Base-by-base conservation (phyloP, 1,139 yeast species). In the Candida buenavistaensis region DNA sequence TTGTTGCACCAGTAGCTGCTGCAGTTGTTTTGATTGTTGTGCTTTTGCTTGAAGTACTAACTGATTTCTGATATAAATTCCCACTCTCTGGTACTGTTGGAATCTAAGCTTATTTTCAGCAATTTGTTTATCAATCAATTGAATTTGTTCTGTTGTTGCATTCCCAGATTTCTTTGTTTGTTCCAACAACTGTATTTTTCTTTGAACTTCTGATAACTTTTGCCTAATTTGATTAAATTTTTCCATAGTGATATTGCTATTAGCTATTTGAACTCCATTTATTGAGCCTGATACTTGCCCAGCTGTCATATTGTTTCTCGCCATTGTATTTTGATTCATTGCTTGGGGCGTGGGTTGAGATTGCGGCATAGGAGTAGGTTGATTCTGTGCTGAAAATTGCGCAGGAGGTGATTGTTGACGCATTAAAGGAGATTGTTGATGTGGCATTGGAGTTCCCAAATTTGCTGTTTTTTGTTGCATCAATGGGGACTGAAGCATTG, bases 171-270 rank as follows among this genome's bases (percentile, higher is more conserved):
- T 54, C 36, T 62, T 60, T 13, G 57, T 52, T 23, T 55, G 61
- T 33, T 57, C 61, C 19, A 62, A 46, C 26, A 54, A 51, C 27
- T 58, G 59, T 12, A 61, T 55, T 39, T 70, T 73, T 30, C 68
- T 59, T 36, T 72, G 75, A 35, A 74, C 70, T 35, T 72, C 78
- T 23, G 54, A 57, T 22, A 69, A 51, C 25, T 64, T 54, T 10
- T 61, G 60, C 35, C 66, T 61, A 11, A 68, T 67, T 35, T 64
- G 69, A 41, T 66, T 67, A 51, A 67, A 69, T 24, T 62, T 56
- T 38, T 69, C 74, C 25, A 65, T 55, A 0, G 72, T 64, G 10
- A 65, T 67, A 1, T 71, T 64, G 11, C 32, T 36, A 23, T 31
- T 35, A 11, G 32, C 28, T 3, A 24, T 26, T 13, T 29, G 39